A percentile compares a stretch with the other conserved stretches of the same genome.
These are phyloP conservation scores for Ceratonia siliqua DNA, from an alignment of 306 rosid species.

Conservation along the genomic window DNA sequence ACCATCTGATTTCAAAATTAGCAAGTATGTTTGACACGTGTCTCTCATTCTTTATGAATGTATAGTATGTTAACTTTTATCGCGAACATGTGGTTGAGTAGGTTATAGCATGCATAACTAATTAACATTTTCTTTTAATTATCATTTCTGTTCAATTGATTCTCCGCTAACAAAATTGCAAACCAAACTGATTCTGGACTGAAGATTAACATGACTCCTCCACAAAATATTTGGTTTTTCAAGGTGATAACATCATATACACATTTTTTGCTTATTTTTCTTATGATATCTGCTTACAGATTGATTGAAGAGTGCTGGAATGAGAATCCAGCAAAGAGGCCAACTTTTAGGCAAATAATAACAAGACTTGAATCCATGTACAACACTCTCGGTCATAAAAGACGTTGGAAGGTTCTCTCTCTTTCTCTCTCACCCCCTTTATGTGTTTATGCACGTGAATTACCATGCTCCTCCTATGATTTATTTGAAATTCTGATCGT, in stretches of 20 bases:
- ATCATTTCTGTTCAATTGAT: neutral
- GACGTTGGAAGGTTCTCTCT: constrained; percentile 81
- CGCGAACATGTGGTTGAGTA: neutral
- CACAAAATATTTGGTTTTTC: neutral
- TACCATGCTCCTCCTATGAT: neutral
- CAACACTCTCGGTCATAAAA: constrained; percentile 57
- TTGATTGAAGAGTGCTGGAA: constrained; percentile 91
- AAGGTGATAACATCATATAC: constrained; percentile 2
- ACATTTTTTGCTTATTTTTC: constrained; percentile 16
- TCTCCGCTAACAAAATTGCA: neutral
- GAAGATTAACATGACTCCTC: neutral
- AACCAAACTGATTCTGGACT: neutral
- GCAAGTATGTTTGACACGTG: neutral
- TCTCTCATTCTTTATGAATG: neutral
- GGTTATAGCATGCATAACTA: neutral
- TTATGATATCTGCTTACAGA: constrained; percentile 48
- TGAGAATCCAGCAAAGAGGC: constrained; percentile 84
- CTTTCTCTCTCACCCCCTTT: constrained; percentile 36
- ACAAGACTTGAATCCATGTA: constrained; percentile 65
- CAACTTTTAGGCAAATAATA: constrained; percentile 84
- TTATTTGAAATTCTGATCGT: neutral
- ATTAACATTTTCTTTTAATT: neutral
- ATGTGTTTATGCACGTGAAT: no score
- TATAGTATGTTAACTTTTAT: constrained; percentile 1
- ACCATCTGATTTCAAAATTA: constrained; percentile 7